Evolutionary conservation across 306 rosid species (phyloP).

Genomic region (Malus orientalis): DNA sequence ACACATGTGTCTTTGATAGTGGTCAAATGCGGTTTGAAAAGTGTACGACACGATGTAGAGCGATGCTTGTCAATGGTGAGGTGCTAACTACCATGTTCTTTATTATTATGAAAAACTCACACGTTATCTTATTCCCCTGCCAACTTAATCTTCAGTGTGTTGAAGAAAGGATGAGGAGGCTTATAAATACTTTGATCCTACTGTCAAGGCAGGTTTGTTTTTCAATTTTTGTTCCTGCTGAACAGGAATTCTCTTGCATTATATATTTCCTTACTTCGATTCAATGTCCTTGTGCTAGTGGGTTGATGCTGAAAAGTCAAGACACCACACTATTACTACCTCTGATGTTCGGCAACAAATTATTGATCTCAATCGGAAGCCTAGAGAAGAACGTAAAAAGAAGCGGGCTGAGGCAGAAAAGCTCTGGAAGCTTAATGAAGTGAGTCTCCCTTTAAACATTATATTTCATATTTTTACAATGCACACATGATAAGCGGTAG

Average conservation of each 20-base stretch:
- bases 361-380: slow-evolving; percentile 50
- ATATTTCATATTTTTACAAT: background rate
- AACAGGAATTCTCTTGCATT: slow-evolving; percentile 5
- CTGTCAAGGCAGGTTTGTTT: slow-evolving; percentile 72
- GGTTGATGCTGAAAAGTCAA: slow-evolving; percentile 61
- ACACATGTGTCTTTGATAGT: slow-evolving; percentile 42
- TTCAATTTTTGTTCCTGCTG: slow-evolving; percentile 7
- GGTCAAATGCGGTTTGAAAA: slow-evolving; percentile 61
- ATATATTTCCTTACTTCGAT: slow-evolving; percentile 15
- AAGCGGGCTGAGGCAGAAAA: slow-evolving; percentile 58
- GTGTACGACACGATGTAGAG: slow-evolving; percentile 54
- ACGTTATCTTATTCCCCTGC: slow-evolving; percentile 15
- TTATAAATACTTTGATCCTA: slow-evolving; percentile 65
- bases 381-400: slow-evolving; percentile 68
- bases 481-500: too few species aligned
- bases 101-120: slow-evolving; percentile 8
- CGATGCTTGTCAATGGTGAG: slow-evolving; percentile 87
- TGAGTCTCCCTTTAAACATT: slow-evolving; percentile 23
- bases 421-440: slow-evolving; percentile 50
- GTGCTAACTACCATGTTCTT: slow-evolving; percentile 11
- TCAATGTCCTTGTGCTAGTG: slow-evolving; percentile 38
- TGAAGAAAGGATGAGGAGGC: slow-evolving; percentile 83
- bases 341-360: slow-evolving; percentile 67
- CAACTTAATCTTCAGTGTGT: slow-evolving; percentile 55
- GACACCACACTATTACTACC: slow-evolving; percentile 52